Base-by-base conservation (phyloP, 2,329 filamentous ascomycete species). In the Cladosporium sp. region DNA sequence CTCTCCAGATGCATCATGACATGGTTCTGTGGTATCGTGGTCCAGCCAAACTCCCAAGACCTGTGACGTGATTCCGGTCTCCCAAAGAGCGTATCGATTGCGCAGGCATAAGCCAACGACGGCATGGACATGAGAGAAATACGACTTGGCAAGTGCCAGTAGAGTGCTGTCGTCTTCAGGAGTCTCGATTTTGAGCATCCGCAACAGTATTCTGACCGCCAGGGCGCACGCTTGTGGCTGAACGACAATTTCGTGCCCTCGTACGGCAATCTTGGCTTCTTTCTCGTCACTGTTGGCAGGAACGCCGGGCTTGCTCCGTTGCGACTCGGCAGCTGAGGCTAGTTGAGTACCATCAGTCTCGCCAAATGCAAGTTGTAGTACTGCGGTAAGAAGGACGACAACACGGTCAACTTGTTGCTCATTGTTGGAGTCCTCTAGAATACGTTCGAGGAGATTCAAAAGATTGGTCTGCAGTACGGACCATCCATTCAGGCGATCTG, bases 401-500 rank as follows among this genome's bases (percentile, higher is more conserved):
- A 55, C 18, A 41, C 55, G 49, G 30, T 64, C 24, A 5, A 55
- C 32, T 4, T 57, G 51, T 18, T 41, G 24, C n/a, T 47, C 61
- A 18, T 44, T 18, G 11, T 55, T 24, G 15, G 34, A n/a, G 14
- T 57, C 26, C 4, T 55, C 36, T 24, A 64, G n/a, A 4, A 32
- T 64, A 30, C 26, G 26, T 11, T 55, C 61, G 2, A 64, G 36
- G 6, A 64, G 28, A 5, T 28, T 24, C 26, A 55, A 34, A 4
- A 64, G 36, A 34, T 18, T 47, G 8, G 4, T 34, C 14, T 57
- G 61, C 11, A 64, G 34, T 18, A 64, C 38, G 18, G 15, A 28
- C 89, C 92, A 96, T 3, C 94, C 88, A 66, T 91, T 86, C 34
- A 96, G 87, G 70, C 88, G 85, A 71, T 88, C 89, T 66, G 88